A percentile compares a stretch with the other conserved stretches of the same genome.
phyloP scores from a whole-genome alignment of 2,329 filamentous ascomycete species.

The Neonectria hederae region DNA sequence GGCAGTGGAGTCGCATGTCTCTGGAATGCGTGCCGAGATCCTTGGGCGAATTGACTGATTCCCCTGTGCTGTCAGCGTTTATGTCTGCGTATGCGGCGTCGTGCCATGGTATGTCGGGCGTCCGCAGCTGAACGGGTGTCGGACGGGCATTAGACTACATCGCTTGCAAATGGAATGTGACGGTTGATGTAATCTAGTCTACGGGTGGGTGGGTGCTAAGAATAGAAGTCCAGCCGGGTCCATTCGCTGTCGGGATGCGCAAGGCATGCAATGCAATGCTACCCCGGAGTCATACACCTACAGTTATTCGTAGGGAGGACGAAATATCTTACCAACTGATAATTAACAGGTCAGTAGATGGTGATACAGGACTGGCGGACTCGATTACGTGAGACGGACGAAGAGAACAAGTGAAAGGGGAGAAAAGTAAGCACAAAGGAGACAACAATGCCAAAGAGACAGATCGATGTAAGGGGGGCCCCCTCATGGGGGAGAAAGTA shows the following conservation, averaged over 20 bases:
- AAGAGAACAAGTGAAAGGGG: neutral
- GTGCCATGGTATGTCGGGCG: neutral
- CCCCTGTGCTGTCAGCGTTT: neutral
- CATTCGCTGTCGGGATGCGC: neutral
- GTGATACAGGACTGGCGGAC: neutral
- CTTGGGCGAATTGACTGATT: neutral
- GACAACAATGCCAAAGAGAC: too few relatives aligned
- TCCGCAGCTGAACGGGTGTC: neutral
- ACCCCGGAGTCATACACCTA: neutral
- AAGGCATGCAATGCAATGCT: neutral
- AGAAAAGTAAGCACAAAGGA: neutral
- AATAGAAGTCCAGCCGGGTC: constrained; percentile 13
- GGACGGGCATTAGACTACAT: neutral
- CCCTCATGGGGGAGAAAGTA: neutral
- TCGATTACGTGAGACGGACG: neutral
- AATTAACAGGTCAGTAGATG: neutral
- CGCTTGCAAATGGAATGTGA: neutral
- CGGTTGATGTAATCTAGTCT: too few relatives aligned
- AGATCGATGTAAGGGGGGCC: neutral
- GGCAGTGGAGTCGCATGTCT: neutral
- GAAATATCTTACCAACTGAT: neutral
- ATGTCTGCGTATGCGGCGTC: neutral
- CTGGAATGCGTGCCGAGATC: neutral
- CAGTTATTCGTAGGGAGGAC: neutral
- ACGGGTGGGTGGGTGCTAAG: constrained; percentile 1